A percentile compares a stretch with the other conserved stretches of the same genome.
These are phyloP conservation scores for Amylocarpus encephaloides DNA, from an alignment of 2,329 filamentous ascomycete genomes.

Conservation along the genomic window DNA sequence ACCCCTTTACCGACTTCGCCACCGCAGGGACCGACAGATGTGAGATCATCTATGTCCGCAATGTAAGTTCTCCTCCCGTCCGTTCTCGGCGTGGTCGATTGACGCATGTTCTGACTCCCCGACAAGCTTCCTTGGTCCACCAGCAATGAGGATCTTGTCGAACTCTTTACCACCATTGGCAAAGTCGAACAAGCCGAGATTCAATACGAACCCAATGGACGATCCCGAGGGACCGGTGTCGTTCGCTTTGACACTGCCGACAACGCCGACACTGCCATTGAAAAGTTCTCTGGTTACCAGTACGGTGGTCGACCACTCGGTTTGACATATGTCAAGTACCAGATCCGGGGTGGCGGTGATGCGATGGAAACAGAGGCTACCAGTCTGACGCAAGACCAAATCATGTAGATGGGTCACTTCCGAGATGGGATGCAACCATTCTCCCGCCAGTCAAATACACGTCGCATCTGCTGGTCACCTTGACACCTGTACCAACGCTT, in stretches of 20 bases:
- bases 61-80: constrained; percentile 57
- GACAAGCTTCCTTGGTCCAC: constrained; percentile 92
- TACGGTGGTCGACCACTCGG: constrained; percentile 93
- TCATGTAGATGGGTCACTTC: constrained; percentile 59
- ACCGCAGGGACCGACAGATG: constrained; percentile 79
- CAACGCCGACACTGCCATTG: constrained; percentile 87
- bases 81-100: too few relatives aligned
- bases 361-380: constrained; percentile 78
- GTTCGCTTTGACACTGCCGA: constrained; percentile 81
- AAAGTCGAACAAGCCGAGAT: constrained; percentile 99
- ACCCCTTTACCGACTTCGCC: constrained; percentile 90
- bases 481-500: neutral
- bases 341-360: constrained; percentile 53
- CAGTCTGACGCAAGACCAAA: constrained; percentile 92
- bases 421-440: neutral
- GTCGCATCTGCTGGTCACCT: neutral
- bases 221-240: constrained; percentile 92
- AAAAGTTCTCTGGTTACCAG: constrained; percentile 96
- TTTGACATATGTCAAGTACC: constrained; percentile 89
- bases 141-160: constrained; percentile 93
- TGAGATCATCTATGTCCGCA: constrained; percentile 89
- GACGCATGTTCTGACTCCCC: neutral
- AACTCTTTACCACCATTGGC: constrained; percentile 95
- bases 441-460: neutral
- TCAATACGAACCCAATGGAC: constrained; percentile 93